These are phyloP conservation scores for Blastobotrys robertii DNA, from an alignment of 805 yeast genomes.

Conservation along the genomic window DNA sequence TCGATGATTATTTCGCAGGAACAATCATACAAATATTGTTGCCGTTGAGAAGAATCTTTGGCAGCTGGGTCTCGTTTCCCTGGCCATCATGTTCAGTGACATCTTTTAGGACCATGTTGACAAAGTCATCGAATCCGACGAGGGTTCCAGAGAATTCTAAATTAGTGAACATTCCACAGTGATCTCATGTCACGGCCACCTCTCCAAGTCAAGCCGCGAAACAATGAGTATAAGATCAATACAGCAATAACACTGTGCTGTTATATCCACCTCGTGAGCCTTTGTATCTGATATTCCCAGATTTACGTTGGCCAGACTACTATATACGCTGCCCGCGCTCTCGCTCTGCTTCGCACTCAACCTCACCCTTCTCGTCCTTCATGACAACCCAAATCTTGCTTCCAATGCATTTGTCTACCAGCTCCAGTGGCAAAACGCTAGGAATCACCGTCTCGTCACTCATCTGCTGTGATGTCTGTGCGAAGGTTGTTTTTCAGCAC, in stretches of 20 bases:
- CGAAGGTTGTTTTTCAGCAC: too few species aligned
- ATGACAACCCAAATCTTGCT: constrained; percentile 66
- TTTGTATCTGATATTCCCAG: neutral
- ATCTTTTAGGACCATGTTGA: constrained; percentile 68
- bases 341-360: constrained; percentile 1
- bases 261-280: too few species aligned
- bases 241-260: too few species aligned
- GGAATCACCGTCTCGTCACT: too few species aligned
- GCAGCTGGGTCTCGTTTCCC: constrained; percentile 19
- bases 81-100: constrained; percentile 47
- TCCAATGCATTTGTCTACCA: constrained; percentile 81
- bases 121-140: constrained; percentile 91
- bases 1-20: constrained; percentile 11
- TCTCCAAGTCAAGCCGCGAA: too few species aligned
- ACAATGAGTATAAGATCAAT: too few species aligned
- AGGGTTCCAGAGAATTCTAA: constrained; percentile 81
- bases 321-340: neutral
- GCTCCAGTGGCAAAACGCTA: constrained; percentile 56
- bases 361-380: constrained; percentile 34
- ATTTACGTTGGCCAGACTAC: neutral
- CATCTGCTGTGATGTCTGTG: too few species aligned
- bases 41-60: constrained; percentile 32
- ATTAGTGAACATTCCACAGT: neutral
- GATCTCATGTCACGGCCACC: too few species aligned
- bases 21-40: constrained; percentile 32